Evolutionary conservation across 2,329 filamentous ascomycete genomes (phyloP), one percentile per base, ranked within the genome.

Genomic region (Corniculantispora saksenae): DNA sequence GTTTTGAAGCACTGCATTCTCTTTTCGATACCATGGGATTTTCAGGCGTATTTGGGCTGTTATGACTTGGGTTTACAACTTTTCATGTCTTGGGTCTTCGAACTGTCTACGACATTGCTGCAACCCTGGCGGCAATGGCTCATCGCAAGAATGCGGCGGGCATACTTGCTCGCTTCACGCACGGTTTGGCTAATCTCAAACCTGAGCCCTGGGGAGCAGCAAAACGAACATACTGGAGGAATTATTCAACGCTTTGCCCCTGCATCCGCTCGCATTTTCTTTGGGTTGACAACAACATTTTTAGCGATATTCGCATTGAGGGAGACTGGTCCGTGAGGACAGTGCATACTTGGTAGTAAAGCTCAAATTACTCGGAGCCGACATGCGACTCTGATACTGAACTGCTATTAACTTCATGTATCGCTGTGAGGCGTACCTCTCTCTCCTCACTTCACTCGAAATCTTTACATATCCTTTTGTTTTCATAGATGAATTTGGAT

Each of bases 21-120:
- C 72, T 70, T 76, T 76, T 80, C 75, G 78, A 80, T 80, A 80
- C 78, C 78, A 80, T 71, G 72, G 77, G 76, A 67, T 65, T 71
- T 69, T 63, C 51, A 47, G 58, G 64, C 64, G 64, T 43, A 66
- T 54, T 62, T 57, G 64, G 59, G 10, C 45, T 38, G 53, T 51
- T 50, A 50, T 57, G 43, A 54, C 64, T 61, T 43, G 53, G 55
- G 63, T 29, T 66, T 61, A 45, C 53, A 57, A 51, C 35, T 53
- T 29, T 61, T 57, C 23, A 45, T 47, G 58, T 62, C 40, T 62
- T 48, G 43, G 21, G 61, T 57, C 51, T 63, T 45, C 29, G 29
- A 29, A 63, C n/a, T 47, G 8, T 63, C 10, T 50, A 29, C 40
- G 29, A 38, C 27, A 48, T 15, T 23, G 15, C 43, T 50, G 51